Percentiles rank a stretch among this genome's conserved stretches.
phyloP scores from a whole-genome alignment of 805 yeast genomes.

The Candida gorgasii region DNA sequence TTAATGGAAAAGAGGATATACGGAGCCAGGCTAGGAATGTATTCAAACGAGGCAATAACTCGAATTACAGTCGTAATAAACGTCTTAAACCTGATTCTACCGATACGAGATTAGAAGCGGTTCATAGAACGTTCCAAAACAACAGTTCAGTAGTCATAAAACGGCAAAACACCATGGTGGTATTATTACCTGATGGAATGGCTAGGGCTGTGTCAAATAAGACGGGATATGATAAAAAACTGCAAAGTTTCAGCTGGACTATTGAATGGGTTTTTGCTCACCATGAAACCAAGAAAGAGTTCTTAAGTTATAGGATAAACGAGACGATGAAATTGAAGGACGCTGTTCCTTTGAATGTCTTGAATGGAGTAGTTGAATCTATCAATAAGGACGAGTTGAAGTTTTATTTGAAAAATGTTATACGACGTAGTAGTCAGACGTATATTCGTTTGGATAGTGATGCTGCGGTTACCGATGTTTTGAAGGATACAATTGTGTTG shows the following conservation, averaged over 20 bases:
- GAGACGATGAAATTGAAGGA: conserved; percentile 38
- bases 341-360: conserved; percentile 42
- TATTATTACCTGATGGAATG: conserved; percentile 72
- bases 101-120: conserved; percentile 27
- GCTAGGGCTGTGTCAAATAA: conserved; percentile 61
- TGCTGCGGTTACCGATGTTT: conserved; percentile 32
- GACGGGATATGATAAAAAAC: conserved; percentile 66
- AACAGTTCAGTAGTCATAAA: conserved; percentile 29
- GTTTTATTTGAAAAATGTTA: conserved; percentile 37
- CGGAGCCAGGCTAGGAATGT: conserved; percentile 44
- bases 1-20: conserved; percentile 56
- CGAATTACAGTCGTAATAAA: conserved; percentile 17
- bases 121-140: conserved; percentile 26
- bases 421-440: conserved; percentile 13
- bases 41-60: conserved; percentile 27
- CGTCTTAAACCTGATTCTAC: conserved; percentile 21
- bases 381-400: conserved; percentile 27
- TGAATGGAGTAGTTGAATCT: conserved; percentile 16
- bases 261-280: conserved; percentile 62
- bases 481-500: conserved; percentile 61
- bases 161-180: conserved; percentile 67
- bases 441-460: conserved; percentile 34
- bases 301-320: conserved; percentile 44
- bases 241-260: conserved; percentile 72
- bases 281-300: conserved; percentile 25